A percentile compares a stretch with the other conserved stretches of the same genome.
These are phyloP conservation scores for Diaporthe citrichinensis DNA, from an alignment of 2,329 filamentous ascomycete genomes.

Conservation along the genomic window DNA sequence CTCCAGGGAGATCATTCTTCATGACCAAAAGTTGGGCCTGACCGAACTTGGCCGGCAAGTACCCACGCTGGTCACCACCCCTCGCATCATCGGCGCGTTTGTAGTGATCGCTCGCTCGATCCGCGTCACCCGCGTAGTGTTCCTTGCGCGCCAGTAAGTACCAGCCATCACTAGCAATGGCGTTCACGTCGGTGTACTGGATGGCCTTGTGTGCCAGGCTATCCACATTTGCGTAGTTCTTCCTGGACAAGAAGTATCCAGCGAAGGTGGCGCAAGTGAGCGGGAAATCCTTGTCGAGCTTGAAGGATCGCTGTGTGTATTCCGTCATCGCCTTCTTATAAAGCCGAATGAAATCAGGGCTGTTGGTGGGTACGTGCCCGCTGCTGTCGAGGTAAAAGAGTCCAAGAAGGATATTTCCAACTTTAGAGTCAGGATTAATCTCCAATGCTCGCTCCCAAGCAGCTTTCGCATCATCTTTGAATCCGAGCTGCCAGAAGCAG, in stretches of 20 bases:
- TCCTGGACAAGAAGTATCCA: slow-evolving; percentile 88
- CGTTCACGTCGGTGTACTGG: slow-evolving; percentile 94
- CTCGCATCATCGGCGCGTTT: slow-evolving; percentile 90
- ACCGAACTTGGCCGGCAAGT: slow-evolving; percentile 94
- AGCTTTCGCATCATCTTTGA: slow-evolving; percentile 90
- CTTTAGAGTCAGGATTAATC: slow-evolving; percentile 85
- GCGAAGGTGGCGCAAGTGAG: slow-evolving; percentile 93
- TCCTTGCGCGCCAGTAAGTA: slow-evolving; percentile 93
- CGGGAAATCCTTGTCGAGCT: slow-evolving; percentile 90
- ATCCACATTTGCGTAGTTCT: slow-evolving; percentile 85
- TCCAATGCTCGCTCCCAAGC: slow-evolving; percentile 93
- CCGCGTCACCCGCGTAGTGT: slow-evolving; percentile 83
- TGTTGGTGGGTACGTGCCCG: slow-evolving; percentile 84
- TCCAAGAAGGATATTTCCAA: slow-evolving; percentile 90
- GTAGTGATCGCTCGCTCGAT: slow-evolving; percentile 88
- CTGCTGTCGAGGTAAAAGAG: slow-evolving; percentile 92
- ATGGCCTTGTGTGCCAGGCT: slow-evolving; percentile 92
- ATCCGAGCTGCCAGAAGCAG: slow-evolving; percentile 96
- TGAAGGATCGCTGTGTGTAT: slow-evolving; percentile 94
- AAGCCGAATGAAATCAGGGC: slow-evolving; percentile 84
- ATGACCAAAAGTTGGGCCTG: slow-evolving; percentile 89
- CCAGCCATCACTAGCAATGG: slow-evolving; percentile 97
- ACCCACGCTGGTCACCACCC: slow-evolving; percentile 91
- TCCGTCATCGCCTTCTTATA: slow-evolving; percentile 97
- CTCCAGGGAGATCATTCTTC: slow-evolving; percentile 88